phyloP scores from a whole-genome alignment of 345 rosid genomes.

The Aegle marmelos region DNA sequence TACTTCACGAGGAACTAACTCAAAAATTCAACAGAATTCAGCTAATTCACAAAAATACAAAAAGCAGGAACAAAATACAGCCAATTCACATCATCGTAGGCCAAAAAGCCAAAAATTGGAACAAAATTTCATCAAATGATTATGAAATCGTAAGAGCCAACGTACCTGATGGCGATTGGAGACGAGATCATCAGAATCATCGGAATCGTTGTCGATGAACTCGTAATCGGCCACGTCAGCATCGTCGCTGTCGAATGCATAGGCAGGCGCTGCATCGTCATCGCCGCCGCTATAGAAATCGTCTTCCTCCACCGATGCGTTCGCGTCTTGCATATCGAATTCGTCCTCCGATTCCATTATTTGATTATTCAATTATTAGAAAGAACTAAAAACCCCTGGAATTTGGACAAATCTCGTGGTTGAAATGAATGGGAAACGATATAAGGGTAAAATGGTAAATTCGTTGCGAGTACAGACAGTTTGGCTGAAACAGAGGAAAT shows the following conservation, averaged over 20 bases:
- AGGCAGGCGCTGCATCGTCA: conserved; percentile 33
- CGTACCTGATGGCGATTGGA: conserved; percentile 67
- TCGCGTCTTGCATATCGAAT: conserved; percentile 49
- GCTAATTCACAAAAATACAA: background rate
- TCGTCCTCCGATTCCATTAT: conserved; percentile 55
- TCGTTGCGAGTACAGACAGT: background rate
- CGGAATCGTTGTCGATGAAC: conserved; percentile 70
- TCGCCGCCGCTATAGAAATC: conserved; percentile 81
- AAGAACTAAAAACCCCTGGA: conserved; percentile 8
- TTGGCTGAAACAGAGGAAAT: background rate
- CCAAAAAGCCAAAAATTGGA: background rate
- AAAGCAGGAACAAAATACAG: background rate
- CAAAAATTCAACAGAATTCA: background rate
- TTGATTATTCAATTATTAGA: background rate
- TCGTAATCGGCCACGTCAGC: conserved; percentile 60
- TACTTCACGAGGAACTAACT: background rate
- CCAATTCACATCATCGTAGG: background rate
- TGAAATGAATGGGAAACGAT: background rate
- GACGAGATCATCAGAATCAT: conserved; percentile 64
- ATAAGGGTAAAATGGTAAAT: background rate
- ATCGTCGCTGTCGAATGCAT: conserved; percentile 38
- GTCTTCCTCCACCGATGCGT: conserved; percentile 67
- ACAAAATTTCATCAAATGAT: background rate
- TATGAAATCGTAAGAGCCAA: background rate
- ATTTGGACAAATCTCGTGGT: background rate